Evolutionary conservation across 2,329 filamentous ascomycete genomes (phyloP).

Genomic region (Chlorencoelia australis): DNA sequence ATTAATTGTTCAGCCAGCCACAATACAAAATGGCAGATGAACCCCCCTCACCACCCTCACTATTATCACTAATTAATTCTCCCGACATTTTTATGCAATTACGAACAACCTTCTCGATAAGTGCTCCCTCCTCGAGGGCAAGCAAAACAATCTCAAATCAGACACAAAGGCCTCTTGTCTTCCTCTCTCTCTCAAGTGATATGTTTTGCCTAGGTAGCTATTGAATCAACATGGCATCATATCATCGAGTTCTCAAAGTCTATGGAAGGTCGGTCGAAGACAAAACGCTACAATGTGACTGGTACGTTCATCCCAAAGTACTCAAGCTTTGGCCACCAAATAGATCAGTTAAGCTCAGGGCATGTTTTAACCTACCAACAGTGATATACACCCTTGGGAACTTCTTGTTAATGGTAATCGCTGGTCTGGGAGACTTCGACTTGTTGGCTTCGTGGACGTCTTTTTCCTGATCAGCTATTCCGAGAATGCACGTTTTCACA

Average conservation of each 20-base stretch:
- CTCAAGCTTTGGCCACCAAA: not conserved
- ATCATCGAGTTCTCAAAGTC: constrained; percentile 26
- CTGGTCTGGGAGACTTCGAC: constrained; percentile 27
- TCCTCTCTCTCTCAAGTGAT: not conserved
- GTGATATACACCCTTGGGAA: constrained; percentile 29
- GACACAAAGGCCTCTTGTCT: too few relatives aligned
- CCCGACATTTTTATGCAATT: too few relatives aligned
- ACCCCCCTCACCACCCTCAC: too few relatives aligned
- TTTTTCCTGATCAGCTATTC: constrained; percentile 29
- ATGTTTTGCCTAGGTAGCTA: too few relatives aligned
- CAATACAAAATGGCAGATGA: not conserved
- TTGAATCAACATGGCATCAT: constrained; percentile 24
- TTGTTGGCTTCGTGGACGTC: constrained; percentile 29
- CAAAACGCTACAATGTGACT: constrained; percentile 26
- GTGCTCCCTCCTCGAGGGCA: too few relatives aligned
- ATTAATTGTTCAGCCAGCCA: not conserved
- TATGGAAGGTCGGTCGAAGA: constrained; percentile 26
- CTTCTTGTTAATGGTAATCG: constrained; percentile 25
- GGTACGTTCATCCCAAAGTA: constrained; percentile 13
- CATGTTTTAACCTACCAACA: constrained; percentile 7
- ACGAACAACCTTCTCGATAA: too few relatives aligned
- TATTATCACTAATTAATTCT: too few relatives aligned
- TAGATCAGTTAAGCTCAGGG: not conserved
- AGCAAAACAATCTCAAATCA: too few relatives aligned
- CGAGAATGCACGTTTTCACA: constrained; percentile 24